Evolutionary conservation across 345 rosid species (phyloP), one percentile per base, ranked within the genome.

Genomic region (Rhizophora apiculata): DNA sequence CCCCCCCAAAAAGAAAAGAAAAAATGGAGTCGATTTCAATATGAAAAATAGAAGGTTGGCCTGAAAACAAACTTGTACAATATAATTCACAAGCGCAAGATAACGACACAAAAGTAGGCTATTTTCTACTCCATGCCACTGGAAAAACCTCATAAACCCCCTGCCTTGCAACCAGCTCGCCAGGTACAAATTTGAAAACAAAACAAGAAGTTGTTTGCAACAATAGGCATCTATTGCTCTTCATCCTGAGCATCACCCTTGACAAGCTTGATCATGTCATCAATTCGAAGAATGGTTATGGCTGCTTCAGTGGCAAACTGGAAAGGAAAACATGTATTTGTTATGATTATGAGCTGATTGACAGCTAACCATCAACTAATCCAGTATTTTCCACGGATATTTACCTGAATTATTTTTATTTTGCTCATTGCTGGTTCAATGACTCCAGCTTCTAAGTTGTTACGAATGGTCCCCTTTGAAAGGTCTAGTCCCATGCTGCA

Each of bases 401-500:
- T 62, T 81, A 92, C 99, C 99, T 95, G 99, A 77, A 95, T 86
- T 48, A 95, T 95, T 85, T 95, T 95, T 70, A 95, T 98, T 90
- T 95, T 95, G 92, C 99, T 95, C 99, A 95, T 95, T 27, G 98
- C 99, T 6, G 99, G 98, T 69, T 95, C 99, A 30, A 95, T 95
- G 29, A 95, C 97, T 74, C 99, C 99, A 2, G 99, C 99, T 76
- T 92, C 99, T 69, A 95, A 76, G 82, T 92, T 95, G 88, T 92
- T 95, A 19, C 97, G 93, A 73, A 88, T 63, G 2, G 85, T 78
- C 24, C 98, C 99, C 43, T 90, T 95, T 43, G 74, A 68, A 43
- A 95, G 97, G 71, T 95, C 99, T 58, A 95, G 83, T 62, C 99
- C 98, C 98, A 92, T 90, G 85, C 96, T 95, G 87, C 85, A 84